phyloP scores from a whole-genome alignment of 2,329 filamentous ascomycete genomes.

The Talaromyces sp. region DNA sequence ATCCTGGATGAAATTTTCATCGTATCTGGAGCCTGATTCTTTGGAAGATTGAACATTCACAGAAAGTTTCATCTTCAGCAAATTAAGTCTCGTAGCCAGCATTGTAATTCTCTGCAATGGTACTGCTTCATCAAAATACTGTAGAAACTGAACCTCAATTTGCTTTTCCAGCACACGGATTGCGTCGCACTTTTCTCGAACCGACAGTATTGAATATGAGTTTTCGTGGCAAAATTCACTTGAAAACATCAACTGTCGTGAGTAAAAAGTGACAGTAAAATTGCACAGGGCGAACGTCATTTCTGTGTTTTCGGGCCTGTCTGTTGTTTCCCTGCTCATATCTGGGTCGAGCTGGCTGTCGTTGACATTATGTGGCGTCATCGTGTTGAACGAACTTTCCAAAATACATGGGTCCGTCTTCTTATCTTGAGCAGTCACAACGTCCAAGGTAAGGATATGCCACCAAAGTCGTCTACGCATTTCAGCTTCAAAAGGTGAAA shows the following conservation, averaged over 20 bases:
- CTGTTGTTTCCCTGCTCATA: conserved; percentile 12
- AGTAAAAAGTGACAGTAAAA: conserved; percentile 18
- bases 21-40: conserved; percentile 4
- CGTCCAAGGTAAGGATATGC: conserved; percentile 41
- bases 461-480: conserved; percentile 59
- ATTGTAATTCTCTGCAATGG: conserved; percentile 3
- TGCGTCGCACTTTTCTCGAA: conserved; percentile 14
- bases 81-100: conserved; percentile 2
- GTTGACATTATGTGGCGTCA: conserved; percentile 22
- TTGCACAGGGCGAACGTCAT: conserved; percentile 21
- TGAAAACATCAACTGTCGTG: conserved; percentile 19
- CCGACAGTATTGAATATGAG: conserved; percentile 13
- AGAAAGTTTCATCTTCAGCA: conserved; percentile 8
- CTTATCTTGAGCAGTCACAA: conserved; percentile 24
- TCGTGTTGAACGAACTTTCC: conserved; percentile 20
- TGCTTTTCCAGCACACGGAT: conserved; percentile 16
- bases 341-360: conserved; percentile 19
- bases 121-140: conserved; percentile 13
- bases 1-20: conserved; percentile 2
- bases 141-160: conserved; percentile 16
- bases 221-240: conserved; percentile 17
- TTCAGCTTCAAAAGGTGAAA: conserved; percentile 56
- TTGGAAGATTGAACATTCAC: conserved; percentile 4
- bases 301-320: conserved; percentile 16
- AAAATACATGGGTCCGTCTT: conserved; percentile 22